Evolutionary conservation across 2,329 filamentous ascomycete species (phyloP).

Genomic region (Botrytis cinerea): DNA sequence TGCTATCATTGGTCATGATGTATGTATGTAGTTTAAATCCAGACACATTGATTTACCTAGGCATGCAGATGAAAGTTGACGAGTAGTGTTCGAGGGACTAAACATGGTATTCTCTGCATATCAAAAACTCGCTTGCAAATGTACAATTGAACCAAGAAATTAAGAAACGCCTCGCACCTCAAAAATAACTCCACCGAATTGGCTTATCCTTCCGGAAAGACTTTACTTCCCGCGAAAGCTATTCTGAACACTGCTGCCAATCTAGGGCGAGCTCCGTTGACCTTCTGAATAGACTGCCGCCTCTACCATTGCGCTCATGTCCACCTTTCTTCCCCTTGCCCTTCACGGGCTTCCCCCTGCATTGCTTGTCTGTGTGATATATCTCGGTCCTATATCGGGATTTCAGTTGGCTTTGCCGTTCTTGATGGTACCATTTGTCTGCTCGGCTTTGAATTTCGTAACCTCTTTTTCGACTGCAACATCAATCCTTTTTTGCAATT

Average conservation of each 20-base stretch:
- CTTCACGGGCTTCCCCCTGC: neutral
- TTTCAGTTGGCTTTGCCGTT: conserved; percentile 52
- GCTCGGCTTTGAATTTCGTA: conserved; percentile 66
- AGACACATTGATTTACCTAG: neutral
- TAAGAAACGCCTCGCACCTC: conserved; percentile 26
- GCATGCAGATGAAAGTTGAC: neutral
- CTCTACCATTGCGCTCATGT: neutral
- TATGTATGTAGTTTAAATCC: neutral
- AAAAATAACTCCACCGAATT: conserved; percentile 8
- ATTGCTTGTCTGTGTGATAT: neutral
- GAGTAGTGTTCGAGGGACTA: neutral
- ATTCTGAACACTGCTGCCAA: neutral
- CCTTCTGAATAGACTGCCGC: neutral
- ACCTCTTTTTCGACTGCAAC: conserved; percentile 75
- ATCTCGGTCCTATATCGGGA: neutral
- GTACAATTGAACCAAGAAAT: conserved; percentile 16
- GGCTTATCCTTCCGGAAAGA: neutral
- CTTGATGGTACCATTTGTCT: conserved; percentile 48
- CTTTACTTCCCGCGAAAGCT: conserved; percentile 4
- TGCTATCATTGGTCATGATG: neutral
- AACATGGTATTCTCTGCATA: conserved; percentile 22
- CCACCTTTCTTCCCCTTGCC: neutral
- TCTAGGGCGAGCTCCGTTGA: neutral
- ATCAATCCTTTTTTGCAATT: conserved; percentile 79
- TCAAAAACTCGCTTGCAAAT: conserved; percentile 21